A percentile compares a stretch with the other conserved stretches of the same genome.
Evolutionary conservation across 208 protist genomes (phyloP).

Genomic region (Sergeia podlipaevii): DNA sequence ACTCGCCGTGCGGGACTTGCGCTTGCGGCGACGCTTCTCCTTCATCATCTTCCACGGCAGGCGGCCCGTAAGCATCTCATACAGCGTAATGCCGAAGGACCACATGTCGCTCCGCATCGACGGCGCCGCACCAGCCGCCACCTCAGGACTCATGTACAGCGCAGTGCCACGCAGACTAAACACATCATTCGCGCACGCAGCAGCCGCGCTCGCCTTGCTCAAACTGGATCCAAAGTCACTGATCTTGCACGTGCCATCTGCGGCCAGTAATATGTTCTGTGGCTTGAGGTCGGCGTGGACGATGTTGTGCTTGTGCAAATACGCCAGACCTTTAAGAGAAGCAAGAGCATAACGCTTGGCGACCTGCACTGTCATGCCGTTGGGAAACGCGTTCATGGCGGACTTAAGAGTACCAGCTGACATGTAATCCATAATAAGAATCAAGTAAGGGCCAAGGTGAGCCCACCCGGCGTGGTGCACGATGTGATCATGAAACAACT

Average conservation of each 20-base stretch:
- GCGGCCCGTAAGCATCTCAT: slow-evolving; percentile 56
- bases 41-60: slow-evolving; percentile 44
- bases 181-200: slow-evolving; percentile 16
- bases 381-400: slow-evolving; percentile 43
- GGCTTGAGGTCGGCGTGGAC: slow-evolving; percentile 89
- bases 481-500: slow-evolving; percentile 37
- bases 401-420: slow-evolving; percentile 73
- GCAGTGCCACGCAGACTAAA: slow-evolving; percentile 51
- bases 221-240: slow-evolving; percentile 91
- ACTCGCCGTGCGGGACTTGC: too few relatives aligned
- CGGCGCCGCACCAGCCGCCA: slow-evolving; percentile 34
- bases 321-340: slow-evolving; percentile 59
- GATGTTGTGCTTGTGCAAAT: slow-evolving; percentile 73
- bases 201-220: slow-evolving; percentile 17
- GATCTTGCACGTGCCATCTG: slow-evolving; percentile 74
- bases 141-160: slow-evolving; percentile 70
- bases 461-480: slow-evolving; percentile 47
- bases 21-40: slow-evolving; percentile 4
- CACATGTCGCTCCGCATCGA: slow-evolving; percentile 61
- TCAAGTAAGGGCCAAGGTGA: slow-evolving; percentile 15
- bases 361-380: slow-evolving; percentile 30
- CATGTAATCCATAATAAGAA: slow-evolving; percentile 85
- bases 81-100: slow-evolving; percentile 64
- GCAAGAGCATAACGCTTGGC: slow-evolving; percentile 46
- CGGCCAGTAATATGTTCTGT: slow-evolving; percentile 79